Percentiles rank a stretch among this genome's conserved stretches.
phyloP scores from a whole-genome alignment of 352 stramenopile species.

The Phytophthora niederhauseri region DNA sequence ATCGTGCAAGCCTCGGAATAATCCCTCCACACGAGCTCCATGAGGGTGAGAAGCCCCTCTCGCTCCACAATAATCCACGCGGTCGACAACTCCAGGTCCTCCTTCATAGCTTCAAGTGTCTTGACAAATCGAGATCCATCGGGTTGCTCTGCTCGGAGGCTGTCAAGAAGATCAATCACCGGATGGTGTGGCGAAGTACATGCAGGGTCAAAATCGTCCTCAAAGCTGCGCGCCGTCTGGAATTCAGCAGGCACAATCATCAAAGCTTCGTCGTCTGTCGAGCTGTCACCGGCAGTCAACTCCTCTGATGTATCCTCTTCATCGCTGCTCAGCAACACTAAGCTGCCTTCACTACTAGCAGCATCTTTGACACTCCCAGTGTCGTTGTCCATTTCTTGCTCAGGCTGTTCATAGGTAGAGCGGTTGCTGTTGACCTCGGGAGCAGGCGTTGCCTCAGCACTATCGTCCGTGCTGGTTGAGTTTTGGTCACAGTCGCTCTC shows the following conservation, averaged over 20 bases:
- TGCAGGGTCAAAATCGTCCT: constrained; percentile 27
- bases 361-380: constrained; percentile 12
- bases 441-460: constrained; percentile 7
- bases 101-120: constrained; percentile 41
- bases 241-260: constrained; percentile 42
- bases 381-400: constrained; percentile 50
- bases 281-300: constrained; percentile 24
- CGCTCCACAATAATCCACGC: constrained; percentile 40
- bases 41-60: constrained; percentile 48
- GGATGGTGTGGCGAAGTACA: constrained; percentile 15
- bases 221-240: constrained; percentile 44
- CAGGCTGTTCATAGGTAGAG: constrained; percentile 38
- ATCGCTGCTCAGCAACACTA: constrained; percentile 11
- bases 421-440: constrained; percentile 31
- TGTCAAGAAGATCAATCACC: constrained; percentile 38
- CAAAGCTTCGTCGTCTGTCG: constrained; percentile 31
- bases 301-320: constrained; percentile 27
- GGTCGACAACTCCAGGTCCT: constrained; percentile 36
- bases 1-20: constrained; percentile 46
- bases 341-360: constrained; percentile 11
- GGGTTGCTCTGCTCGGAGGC: constrained; percentile 28
- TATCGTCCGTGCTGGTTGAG: constrained; percentile 26
- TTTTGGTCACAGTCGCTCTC: constrained; percentile 11
- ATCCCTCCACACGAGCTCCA: constrained; percentile 49
- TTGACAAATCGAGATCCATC: constrained; percentile 39